Evolutionary conservation across 805 yeast genomes (phyloP).

Genomic region (Candida glaebosa): DNA sequence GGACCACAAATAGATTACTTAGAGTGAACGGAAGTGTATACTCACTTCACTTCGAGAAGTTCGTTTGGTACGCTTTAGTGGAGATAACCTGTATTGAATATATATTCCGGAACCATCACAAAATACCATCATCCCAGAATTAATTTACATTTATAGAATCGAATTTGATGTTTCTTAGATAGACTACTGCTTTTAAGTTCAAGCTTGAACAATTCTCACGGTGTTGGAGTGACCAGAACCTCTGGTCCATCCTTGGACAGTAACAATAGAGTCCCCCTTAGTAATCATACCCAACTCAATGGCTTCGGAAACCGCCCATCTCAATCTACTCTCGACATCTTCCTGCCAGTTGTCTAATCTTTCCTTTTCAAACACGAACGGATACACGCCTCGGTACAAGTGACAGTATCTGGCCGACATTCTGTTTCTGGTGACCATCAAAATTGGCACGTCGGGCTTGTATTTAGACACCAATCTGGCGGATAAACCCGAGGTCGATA

Average conservation of each 20-base stretch:
- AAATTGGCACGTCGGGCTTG: constrained; percentile 95
- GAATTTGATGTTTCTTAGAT: constrained; percentile 2
- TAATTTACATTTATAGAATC: constrained; percentile 1
- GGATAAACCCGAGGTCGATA: constrained; percentile 92
- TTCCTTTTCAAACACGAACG: constrained; percentile 74
- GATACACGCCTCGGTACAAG: constrained; percentile 98
- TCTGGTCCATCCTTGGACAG: constrained; percentile 98
- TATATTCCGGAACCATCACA: not conserved
- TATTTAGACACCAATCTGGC: constrained; percentile 96
- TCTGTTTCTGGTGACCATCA: constrained; percentile 96
- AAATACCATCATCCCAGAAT: not conserved
- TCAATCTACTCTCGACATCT: constrained; percentile 93
- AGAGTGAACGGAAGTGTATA: not conserved
- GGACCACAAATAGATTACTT: not conserved
- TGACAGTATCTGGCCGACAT: constrained; percentile 93
- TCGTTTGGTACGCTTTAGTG: no score
- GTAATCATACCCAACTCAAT: constrained; percentile 77
- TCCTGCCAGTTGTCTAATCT: constrained; percentile 84
- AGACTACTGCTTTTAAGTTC: constrained; percentile 13
- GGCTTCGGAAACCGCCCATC: constrained; percentile 90
- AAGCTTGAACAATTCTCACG: constrained; percentile 83
- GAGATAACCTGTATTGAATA: not conserved
- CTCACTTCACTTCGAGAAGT: no score
- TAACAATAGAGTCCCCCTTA: constrained; percentile 86
- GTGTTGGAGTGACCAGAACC: constrained; percentile 99